These are phyloP conservation scores for Eucalyptus decipiens DNA, from an alignment of 345 rosid genomes.

Conservation along the genomic window DNA sequence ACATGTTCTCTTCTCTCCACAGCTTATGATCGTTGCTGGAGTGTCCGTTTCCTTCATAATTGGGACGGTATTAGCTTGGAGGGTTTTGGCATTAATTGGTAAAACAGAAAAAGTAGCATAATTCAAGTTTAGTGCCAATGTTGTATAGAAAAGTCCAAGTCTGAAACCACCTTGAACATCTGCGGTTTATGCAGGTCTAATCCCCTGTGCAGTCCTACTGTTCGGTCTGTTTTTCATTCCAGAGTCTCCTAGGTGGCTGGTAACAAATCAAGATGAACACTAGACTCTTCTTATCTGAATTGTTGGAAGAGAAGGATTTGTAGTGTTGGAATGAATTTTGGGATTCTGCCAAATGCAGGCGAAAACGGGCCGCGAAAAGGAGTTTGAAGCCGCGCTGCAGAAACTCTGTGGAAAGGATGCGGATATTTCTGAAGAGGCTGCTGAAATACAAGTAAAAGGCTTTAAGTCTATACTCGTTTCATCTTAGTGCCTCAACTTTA, in stretches of 20 bases:
- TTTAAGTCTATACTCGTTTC: background rate
- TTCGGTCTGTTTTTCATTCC: background rate
- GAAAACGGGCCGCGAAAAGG: constrained; percentile 44
- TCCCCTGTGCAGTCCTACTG: background rate
- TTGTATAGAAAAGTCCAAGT: background rate
- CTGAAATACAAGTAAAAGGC: constrained; percentile 52
- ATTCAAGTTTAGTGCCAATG: background rate
- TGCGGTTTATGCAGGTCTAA: background rate
- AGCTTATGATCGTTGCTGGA: constrained; percentile 71
- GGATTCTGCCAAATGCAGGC: constrained; percentile 31
- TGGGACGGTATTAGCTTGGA: constrained; percentile 76
- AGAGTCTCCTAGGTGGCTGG: constrained; percentile 11
- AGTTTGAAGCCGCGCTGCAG: constrained; percentile 55
- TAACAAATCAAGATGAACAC: constrained; percentile 1
- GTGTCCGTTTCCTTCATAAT: constrained; percentile 82
- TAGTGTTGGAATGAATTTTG: background rate
- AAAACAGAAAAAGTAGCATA: background rate
- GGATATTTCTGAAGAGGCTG: constrained; percentile 60
- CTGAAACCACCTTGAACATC: background rate
- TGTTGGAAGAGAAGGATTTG: background rate
- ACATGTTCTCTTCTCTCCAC: background rate
- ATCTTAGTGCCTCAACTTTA: background rate
- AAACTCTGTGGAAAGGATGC: constrained; percentile 72
- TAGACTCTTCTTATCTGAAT: background rate
- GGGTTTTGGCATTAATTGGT: constrained; percentile 74